These are phyloP conservation scores for Nitzschia sp. DNA, from an alignment of 108 stramenopile species.

Conservation along the genomic window DNA sequence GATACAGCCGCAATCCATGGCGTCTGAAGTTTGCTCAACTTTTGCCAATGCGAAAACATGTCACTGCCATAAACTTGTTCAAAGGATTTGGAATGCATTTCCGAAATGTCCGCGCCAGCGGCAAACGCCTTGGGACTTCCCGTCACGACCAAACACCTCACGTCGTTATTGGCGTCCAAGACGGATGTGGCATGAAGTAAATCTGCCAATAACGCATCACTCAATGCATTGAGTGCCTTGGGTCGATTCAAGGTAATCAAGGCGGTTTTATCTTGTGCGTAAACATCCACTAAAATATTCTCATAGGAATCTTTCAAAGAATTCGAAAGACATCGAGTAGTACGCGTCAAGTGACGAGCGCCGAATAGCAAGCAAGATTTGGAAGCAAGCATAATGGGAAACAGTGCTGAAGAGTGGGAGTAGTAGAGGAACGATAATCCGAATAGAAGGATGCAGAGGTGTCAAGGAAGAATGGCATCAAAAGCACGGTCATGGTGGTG, in stretches of 20 bases:
- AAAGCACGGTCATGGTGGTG: too few species aligned
- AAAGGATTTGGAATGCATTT: slow-evolving; percentile 86
- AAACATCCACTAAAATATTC: slow-evolving; percentile 44
- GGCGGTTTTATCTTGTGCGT: slow-evolving; percentile 66
- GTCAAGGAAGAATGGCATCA: too few species aligned
- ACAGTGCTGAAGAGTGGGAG: too few species aligned
- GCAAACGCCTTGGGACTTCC: slow-evolving; percentile 94
- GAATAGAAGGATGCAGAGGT: too few species aligned
- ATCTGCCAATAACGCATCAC: slow-evolving; percentile 88
- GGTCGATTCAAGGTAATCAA: slow-evolving; percentile 94
- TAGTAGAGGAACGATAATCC: too few species aligned
- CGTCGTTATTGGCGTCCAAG: slow-evolving; percentile 73
- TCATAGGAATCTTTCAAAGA: slow-evolving; percentile 60
- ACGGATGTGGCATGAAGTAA: slow-evolving; percentile 77
- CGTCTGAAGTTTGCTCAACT: slow-evolving; percentile 49
- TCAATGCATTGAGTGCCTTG: slow-evolving; percentile 96
- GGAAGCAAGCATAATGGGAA: too few species aligned
- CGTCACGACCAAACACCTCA: slow-evolving; percentile 94
- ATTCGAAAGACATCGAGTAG: too few species aligned
- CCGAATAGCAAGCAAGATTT: too few species aligned
- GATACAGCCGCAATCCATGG: slow-evolving; percentile 97
- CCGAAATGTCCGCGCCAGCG: slow-evolving; percentile 95
- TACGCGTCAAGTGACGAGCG: too few species aligned
- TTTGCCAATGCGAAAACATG: slow-evolving; percentile 94
- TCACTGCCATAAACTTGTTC: slow-evolving; percentile 80